These are phyloP conservation scores for Cutaneotrichosporon cavernicola DNA, from an alignment of 1,284 basidiomycete genomes.

Conservation along the genomic window DNA sequence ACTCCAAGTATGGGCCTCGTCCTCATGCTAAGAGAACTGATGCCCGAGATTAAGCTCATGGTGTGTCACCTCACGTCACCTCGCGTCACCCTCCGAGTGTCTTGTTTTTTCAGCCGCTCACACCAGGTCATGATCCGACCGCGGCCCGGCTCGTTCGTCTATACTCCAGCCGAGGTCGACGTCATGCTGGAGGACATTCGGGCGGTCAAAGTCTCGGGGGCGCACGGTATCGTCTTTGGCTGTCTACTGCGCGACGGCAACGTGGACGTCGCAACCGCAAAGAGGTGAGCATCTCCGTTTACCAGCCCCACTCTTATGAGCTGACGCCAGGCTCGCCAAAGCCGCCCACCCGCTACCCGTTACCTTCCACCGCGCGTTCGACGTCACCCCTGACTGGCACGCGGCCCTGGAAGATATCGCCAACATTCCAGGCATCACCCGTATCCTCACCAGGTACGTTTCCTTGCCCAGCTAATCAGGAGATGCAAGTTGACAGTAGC, in stretches of 20 bases:
- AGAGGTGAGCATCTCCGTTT: conserved; percentile 20
- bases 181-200: conserved; percentile 72
- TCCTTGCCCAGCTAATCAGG: too few relatives aligned
- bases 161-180: conserved; percentile 62
- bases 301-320: not conserved
- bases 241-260: conserved; percentile 62
- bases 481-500: not conserved
- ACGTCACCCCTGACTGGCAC: conserved; percentile 63
- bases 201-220: conserved; percentile 51
- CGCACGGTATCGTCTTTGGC: conserved; percentile 70
- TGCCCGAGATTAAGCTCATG: conserved; percentile 64
- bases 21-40: conserved; percentile 57
- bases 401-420: conserved; percentile 61
- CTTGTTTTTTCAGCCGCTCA: conserved; percentile 5
- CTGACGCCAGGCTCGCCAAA: conserved; percentile 54
- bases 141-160: conserved; percentile 71
- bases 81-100: not conserved
- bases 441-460: conserved; percentile 68
- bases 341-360: conserved; percentile 67
- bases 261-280: conserved; percentile 62
- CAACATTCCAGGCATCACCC: conserved; percentile 63
- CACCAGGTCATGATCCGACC: conserved; percentile 73
- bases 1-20: conserved; percentile 73
- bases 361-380: conserved; percentile 79
- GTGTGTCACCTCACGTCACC: conserved; percentile 48